Base-by-base conservation (phyloP, 352 stramenopile genomes). In the Pythium vanterpoolii region DNA sequence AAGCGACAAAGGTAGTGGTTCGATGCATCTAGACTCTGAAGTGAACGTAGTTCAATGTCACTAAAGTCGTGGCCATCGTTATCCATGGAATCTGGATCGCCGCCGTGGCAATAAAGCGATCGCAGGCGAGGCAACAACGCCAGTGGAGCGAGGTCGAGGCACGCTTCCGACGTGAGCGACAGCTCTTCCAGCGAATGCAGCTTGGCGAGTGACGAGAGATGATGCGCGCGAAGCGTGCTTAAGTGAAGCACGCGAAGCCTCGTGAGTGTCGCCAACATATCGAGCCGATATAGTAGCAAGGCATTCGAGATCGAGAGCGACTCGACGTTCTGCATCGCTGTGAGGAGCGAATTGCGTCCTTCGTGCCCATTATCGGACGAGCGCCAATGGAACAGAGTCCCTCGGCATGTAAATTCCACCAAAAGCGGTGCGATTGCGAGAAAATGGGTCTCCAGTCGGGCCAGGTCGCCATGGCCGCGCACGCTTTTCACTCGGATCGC, bases 71-170 rank as follows among this genome's bases (percentile, higher is more conserved):
- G n/a, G n/a, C n/a, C 11, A 36, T 51, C 13, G 16, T 38, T 18
- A n/a, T 23, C 36, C 56, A 62, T 62, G 0, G 43, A 53, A 28
- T 62, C 55, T 8, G 55, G 55, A 38, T 62, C 55, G 8, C 55
- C 55, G 6, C 44, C 55, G 19, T 55, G 55, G 19, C 44, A 62
- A 13, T 55, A 55, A 5, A 62, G 44, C 28, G 5, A 40, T 21
- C 44, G 18, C 16, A 66, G 38, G 2, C 30, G 30, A 23, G 48
- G 40, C 16, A 66, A 23, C 27, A 18, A 21, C 4, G 49, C 40
- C 30, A 66, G 45, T 0, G 59, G 38, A 4, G 49, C 23, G 24
- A 65, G 30, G 26, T 65, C 48, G 0, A 58, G 23, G 40, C 42
- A 65, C 27, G 51, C 47, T 3, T 57, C 50, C 2, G 24, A 21